Percentiles rank a stretch among this genome's conserved stretches.
Evolutionary conservation across 2,329 filamentous ascomycete genomes (phyloP).

Genomic region (Penicillium brasilianum): DNA sequence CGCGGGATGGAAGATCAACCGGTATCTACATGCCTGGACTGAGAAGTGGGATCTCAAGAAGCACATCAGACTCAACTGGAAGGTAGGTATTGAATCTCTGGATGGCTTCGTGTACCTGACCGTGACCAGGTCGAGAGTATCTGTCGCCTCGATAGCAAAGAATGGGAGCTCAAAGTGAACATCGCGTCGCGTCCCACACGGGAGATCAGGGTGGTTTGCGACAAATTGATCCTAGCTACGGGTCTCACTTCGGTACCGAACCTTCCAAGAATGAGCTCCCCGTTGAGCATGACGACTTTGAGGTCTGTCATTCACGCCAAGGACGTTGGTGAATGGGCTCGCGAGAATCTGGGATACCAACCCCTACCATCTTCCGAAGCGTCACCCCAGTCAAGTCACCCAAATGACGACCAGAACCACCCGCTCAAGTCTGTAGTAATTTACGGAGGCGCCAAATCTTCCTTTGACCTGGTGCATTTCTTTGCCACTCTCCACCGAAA

Average conservation of each 20-base stretch:
- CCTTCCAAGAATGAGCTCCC: constrained; percentile 16
- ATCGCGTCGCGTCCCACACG: neutral
- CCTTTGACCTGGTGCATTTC: constrained; percentile 35
- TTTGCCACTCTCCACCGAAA: constrained; percentile 33
- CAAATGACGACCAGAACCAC: neutral
- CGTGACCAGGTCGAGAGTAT: constrained; percentile 26
- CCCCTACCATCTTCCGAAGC: constrained; percentile 13
- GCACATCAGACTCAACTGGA: constrained; percentile 33
- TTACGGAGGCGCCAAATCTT: constrained; percentile 35
- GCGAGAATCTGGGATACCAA: constrained; percentile 29
- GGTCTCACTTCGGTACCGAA: constrained; percentile 36
- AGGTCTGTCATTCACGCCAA: constrained; percentile 30
- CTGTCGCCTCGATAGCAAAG: constrained; percentile 27
- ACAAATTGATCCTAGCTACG: constrained; percentile 37
- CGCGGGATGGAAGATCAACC: constrained; percentile 35
- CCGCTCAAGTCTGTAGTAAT: constrained; percentile 26
- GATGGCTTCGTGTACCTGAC: neutral
- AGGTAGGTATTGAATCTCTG: constrained; percentile 15
- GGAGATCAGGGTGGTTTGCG: constrained; percentile 25
- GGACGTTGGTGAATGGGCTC: constrained; percentile 30
- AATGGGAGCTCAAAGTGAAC: constrained; percentile 31
- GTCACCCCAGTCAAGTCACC: neutral
- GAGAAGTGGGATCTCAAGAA: constrained; percentile 30
- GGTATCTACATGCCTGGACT: constrained; percentile 32
- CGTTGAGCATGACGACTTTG: neutral